phyloP scores from a whole-genome alignment of 148 eudicot genomes.

The Chenopodium berlandieri region DNA sequence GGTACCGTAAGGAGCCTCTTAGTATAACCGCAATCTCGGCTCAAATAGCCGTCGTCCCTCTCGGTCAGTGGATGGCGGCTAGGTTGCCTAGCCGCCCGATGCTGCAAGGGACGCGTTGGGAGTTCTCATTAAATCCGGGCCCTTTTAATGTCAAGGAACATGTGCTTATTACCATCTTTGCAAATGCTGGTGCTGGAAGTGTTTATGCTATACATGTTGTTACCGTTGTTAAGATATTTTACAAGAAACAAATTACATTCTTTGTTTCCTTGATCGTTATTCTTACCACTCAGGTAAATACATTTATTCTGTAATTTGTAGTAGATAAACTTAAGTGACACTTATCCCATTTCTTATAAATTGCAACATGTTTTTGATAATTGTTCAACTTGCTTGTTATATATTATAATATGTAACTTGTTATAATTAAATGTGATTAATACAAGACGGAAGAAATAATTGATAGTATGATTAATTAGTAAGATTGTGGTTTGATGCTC shows the following conservation, averaged over 20 bases:
- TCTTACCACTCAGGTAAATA: constrained; percentile 77
- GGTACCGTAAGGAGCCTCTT: constrained; percentile 85
- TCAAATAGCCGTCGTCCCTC: constrained; percentile 87
- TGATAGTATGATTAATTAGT: no score
- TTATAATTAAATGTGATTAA: no score
- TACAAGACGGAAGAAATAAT: no score
- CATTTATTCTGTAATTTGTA: neutral
- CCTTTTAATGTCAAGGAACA: constrained; percentile 95
- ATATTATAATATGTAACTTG: no score
- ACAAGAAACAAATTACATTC: constrained; percentile 71
- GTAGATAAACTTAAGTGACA: no score
- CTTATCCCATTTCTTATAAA: no score
- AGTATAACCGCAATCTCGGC: constrained; percentile 89
- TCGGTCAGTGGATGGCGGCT: constrained; percentile 85
- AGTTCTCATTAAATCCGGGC: constrained; percentile 81
- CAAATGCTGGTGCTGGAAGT: constrained; percentile 88
- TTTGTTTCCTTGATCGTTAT: constrained; percentile 79
- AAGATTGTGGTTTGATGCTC: no score
- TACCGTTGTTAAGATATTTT: constrained; percentile 82
- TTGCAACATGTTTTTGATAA: no score
- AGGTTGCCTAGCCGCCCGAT: constrained; percentile 51
- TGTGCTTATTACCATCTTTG: constrained; percentile 89
- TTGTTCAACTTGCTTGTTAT: no score
- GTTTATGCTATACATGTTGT: constrained; percentile 91
- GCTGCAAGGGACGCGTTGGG: constrained; percentile 59